Conservation (phyloP, 1,139 yeast genomes). For the Hyphopichia burtonii region DNA sequence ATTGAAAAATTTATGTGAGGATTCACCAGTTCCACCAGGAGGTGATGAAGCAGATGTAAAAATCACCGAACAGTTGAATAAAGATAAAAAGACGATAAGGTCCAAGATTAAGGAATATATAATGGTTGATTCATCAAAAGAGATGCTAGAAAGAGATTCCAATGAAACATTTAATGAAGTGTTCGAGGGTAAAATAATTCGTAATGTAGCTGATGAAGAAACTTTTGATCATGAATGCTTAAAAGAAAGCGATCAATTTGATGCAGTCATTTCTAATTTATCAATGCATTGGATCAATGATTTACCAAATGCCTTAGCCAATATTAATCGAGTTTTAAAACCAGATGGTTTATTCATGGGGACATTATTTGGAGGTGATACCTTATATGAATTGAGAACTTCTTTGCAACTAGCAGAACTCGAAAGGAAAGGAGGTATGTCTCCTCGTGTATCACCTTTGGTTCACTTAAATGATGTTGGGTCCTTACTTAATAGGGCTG, state of each 20-base stretch:
- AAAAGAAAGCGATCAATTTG: slow-evolving; percentile 47
- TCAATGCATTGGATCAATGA: slow-evolving; percentile 87
- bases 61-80: slow-evolving; percentile 39
- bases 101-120: slow-evolving; percentile 54
- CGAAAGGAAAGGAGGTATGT: slow-evolving; percentile 75
- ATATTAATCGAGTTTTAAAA: slow-evolving; percentile 60
- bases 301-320: slow-evolving; percentile 59
- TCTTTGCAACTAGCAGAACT: slow-evolving; percentile 78
- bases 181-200: slow-evolving; percentile 43
- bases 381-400: slow-evolving; percentile 76
- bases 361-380: slow-evolving; percentile 83
- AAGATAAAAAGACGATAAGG: slow-evolving; percentile 52
- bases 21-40: slow-evolving; percentile 24
- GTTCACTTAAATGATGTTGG: slow-evolving; percentile 81
- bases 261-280: slow-evolving; percentile 72
- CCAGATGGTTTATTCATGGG: slow-evolving; percentile 87
- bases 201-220: slow-evolving; percentile 70
- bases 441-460: slow-evolving; percentile 79
- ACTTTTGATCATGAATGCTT: slow-evolving; percentile 41
- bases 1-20: slow-evolving; percentile 36
- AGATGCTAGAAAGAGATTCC: slow-evolving; percentile 52
- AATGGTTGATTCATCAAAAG: slow-evolving; percentile 66
- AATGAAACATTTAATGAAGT: slow-evolving; percentile 31
- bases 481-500: slow-evolving; percentile 67
- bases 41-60: slow-evolving; percentile 29